Evolutionary conservation across 2,329 filamentous ascomycete species (phyloP).

Genomic region (Sarocladiaceae sp.): DNA sequence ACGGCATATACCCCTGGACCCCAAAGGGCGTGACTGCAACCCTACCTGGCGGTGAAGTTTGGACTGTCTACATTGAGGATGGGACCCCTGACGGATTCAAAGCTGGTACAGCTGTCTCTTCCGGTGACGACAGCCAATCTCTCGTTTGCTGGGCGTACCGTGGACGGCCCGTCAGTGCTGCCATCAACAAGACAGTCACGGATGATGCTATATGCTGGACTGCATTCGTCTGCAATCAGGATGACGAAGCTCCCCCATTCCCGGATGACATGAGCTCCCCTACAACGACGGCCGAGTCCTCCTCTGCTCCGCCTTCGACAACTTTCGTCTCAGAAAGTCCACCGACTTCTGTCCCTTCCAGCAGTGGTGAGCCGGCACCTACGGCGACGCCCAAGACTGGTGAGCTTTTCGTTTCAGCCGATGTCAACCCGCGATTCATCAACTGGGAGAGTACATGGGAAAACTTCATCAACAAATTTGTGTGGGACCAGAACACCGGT

Average conservation of each 20-base stretch:
- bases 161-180: constrained; percentile 30
- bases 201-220: constrained; percentile 31
- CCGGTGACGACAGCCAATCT: constrained; percentile 31
- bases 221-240: constrained; percentile 35
- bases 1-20: constrained; percentile 33
- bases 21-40: constrained; percentile 29
- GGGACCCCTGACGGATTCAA: constrained; percentile 33
- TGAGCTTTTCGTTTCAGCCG: constrained; percentile 23
- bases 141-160: constrained; percentile 37
- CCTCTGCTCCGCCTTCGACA: constrained; percentile 25
- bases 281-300: constrained; percentile 27
- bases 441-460: constrained; percentile 33
- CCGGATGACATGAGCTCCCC: constrained; percentile 29
- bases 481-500: constrained; percentile 32
- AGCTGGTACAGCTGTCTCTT: constrained; percentile 33
- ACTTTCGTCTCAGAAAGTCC: constrained; percentile 22
- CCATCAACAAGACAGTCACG: constrained; percentile 31
- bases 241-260: constrained; percentile 24
- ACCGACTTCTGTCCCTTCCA: constrained; percentile 18
- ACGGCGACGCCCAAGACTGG: constrained; percentile 23
- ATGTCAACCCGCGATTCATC: constrained; percentile 31
- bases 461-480: constrained; percentile 31
- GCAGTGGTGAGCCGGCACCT: constrained; percentile 22
- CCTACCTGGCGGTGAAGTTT: constrained; percentile 31
- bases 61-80: constrained; percentile 36